A percentile compares a stretch with the other conserved stretches of the same genome.
phyloP scores from a whole-genome alignment of 164 flowering plant genomes.

The Magnolia changhungtana region DNA sequence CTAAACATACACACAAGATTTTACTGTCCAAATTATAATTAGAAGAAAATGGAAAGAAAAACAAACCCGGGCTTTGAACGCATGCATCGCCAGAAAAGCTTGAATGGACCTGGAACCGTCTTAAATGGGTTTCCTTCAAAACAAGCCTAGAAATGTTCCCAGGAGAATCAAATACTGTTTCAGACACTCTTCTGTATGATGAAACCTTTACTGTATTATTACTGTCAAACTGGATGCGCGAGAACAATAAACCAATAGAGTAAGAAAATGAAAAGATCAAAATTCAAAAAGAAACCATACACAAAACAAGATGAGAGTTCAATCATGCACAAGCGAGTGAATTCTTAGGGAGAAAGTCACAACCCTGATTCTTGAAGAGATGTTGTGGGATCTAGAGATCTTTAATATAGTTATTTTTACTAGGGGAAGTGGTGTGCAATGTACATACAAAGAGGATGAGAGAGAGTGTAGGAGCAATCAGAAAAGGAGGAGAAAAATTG shows the following conservation, averaged over 20 bases:
- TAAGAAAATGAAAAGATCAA: neutral
- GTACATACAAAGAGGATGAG: too few relatives aligned
- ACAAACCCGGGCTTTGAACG: slow-evolving; percentile 85
- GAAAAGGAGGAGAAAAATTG: too few relatives aligned
- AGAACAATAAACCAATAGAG: neutral
- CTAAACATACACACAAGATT: neutral
- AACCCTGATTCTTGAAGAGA: too few relatives aligned
- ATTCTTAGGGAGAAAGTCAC: neutral
- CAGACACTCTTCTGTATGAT: neutral
- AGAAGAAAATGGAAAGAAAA: neutral
- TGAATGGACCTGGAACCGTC: slow-evolving; percentile 97
- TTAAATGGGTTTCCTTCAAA: slow-evolving; percentile 97
- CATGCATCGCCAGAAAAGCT: slow-evolving; percentile 93
- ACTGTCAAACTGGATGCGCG: neutral
- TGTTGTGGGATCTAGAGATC: too few relatives aligned
- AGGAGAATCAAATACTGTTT: neutral
- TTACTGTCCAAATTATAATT: neutral
- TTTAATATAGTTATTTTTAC: too few relatives aligned
- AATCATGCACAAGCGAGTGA: neutral
- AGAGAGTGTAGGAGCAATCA: too few relatives aligned
- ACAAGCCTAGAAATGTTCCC: slow-evolving; percentile 57
- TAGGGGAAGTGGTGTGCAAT: too few relatives aligned
- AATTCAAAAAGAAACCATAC: neutral
- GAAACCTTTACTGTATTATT: neutral
- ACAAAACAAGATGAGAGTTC: neutral